These are phyloP conservation scores for Violaceomyces palustris DNA, from an alignment of 1,284 basidiomycete genomes.

Conservation along the genomic window DNA sequence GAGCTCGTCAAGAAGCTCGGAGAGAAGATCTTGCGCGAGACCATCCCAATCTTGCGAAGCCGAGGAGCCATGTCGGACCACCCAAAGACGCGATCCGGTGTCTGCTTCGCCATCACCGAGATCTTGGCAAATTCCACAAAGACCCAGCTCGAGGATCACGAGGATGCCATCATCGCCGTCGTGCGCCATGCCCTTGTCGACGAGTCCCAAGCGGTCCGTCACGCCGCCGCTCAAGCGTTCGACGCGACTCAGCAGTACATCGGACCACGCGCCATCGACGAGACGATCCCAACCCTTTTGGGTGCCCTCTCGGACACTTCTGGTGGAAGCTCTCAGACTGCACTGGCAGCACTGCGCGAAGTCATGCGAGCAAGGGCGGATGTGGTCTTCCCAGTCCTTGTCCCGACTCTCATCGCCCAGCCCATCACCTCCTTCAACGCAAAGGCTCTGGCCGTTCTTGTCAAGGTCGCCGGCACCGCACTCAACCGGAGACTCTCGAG, in stretches of 20 bases:
- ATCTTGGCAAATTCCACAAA: conserved; percentile 85
- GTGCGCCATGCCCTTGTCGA: conserved; percentile 82
- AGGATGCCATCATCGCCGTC: conserved; percentile 74
- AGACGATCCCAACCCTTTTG: conserved; percentile 89
- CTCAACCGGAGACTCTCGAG: conserved; percentile 59
- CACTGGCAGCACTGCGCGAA: conserved; percentile 80
- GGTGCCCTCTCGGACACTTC: conserved; percentile 65
- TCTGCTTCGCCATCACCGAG: conserved; percentile 80
- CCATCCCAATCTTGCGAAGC: conserved; percentile 69
- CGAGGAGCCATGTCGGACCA: conserved; percentile 64
- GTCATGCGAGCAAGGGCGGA: conserved; percentile 57
- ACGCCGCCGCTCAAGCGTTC: conserved; percentile 88
- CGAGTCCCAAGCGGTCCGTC: conserved; percentile 75
- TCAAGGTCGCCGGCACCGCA: conserved; percentile 85
- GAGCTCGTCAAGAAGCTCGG: conserved; percentile 95
- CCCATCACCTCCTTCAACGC: conserved; percentile 96
- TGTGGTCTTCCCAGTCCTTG: conserved; percentile 95
- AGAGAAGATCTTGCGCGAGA: conserved; percentile 81
- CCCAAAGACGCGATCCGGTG: conserved; percentile 74
- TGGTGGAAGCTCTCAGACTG: conserved; percentile 82
- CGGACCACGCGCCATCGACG: conserved; percentile 86
- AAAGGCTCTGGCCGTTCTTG: conserved; percentile 80
- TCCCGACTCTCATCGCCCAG: conserved; percentile 81
- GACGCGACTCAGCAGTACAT: conserved; percentile 85
- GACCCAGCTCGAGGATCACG: conserved; percentile 78